Evolutionary conservation across 345 rosid genomes (phyloP).

Genomic region (Gossypium rotundifolium): DNA sequence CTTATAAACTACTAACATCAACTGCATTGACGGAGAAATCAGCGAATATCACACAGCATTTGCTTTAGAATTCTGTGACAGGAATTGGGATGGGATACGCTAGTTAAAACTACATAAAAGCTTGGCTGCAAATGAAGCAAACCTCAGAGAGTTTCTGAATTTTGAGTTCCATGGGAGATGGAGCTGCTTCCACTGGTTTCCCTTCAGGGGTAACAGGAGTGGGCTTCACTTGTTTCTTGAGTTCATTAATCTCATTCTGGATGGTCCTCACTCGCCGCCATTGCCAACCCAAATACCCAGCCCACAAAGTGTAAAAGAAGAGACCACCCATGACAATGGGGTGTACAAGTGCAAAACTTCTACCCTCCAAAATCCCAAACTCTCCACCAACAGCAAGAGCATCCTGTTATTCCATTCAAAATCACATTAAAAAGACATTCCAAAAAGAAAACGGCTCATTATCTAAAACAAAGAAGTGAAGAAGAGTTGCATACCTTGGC

Average conservation of each 20-base stretch:
- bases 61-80: too few relatives aligned
- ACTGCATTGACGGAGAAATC: neutral
- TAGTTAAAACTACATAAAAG: neutral
- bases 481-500: constrained; percentile 32
- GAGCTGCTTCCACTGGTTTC: constrained; percentile 35
- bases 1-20: too few relatives aligned
- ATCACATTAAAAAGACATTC: neutral
- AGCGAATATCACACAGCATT: neutral
- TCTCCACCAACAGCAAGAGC: constrained; percentile 74
- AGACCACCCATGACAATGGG: constrained; percentile 50
- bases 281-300: constrained; percentile 92
- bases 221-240: constrained; percentile 59
- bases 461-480: neutral
- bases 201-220: constrained; percentile 50
- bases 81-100: neutral
- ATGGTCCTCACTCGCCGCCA: constrained; percentile 83
- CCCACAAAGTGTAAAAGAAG: constrained; percentile 54
- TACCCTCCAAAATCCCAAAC: constrained; percentile 82
- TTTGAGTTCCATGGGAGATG: constrained; percentile 44
- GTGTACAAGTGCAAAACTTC: constrained; percentile 64
- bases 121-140: neutral
- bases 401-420: constrained; percentile 37
- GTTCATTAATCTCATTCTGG: constrained; percentile 55
- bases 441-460: neutral
- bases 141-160: constrained; percentile 67